Conservation (phyloP, 139 green algal genomes). For the Chlorella sp. region DNA sequence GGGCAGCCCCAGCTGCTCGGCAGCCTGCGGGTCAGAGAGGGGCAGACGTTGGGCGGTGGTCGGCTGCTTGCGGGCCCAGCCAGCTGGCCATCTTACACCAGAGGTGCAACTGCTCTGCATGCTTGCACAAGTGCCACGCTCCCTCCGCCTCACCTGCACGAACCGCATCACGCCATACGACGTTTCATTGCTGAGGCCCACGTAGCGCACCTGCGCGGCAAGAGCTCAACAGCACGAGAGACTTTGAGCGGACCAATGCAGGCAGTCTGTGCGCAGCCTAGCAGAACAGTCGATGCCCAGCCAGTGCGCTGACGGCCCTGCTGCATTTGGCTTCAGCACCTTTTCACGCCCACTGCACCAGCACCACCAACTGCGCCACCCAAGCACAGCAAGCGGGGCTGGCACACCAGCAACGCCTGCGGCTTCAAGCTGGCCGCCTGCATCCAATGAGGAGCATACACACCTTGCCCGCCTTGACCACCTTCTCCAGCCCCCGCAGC, state of each 20-base stretch:
- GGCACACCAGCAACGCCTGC: too few species aligned
- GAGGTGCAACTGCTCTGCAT: background rate
- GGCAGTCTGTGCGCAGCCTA: too few species aligned
- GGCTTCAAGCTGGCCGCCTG: too few species aligned
- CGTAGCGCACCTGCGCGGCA: constrained; percentile 75
- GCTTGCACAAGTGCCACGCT: background rate
- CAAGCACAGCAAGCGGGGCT: too few species aligned
- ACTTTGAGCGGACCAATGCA: too few species aligned
- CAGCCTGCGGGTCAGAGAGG: constrained; percentile 6
- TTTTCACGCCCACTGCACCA: too few species aligned
- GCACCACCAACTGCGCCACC: too few species aligned
- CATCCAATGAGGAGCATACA: too few species aligned
- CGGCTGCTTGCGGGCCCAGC: background rate
- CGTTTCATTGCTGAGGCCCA: constrained; percentile 94
- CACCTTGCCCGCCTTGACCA: constrained; percentile 69
- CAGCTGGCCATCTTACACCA: background rate
- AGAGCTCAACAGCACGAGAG: too few species aligned
- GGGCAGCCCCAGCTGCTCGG: constrained; percentile 66
- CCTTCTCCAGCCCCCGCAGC: constrained; percentile 76
- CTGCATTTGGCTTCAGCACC: too few species aligned
- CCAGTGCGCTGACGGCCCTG: too few species aligned
- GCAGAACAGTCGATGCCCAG: too few species aligned
- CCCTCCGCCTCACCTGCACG: constrained; percentile 24
- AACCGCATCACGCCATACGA: constrained; percentile 86
- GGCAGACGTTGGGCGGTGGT: background rate